Evolutionary conservation across 2,329 filamentous ascomycete species (phyloP).

Genomic region (Aureobasidium subglaciale): DNA sequence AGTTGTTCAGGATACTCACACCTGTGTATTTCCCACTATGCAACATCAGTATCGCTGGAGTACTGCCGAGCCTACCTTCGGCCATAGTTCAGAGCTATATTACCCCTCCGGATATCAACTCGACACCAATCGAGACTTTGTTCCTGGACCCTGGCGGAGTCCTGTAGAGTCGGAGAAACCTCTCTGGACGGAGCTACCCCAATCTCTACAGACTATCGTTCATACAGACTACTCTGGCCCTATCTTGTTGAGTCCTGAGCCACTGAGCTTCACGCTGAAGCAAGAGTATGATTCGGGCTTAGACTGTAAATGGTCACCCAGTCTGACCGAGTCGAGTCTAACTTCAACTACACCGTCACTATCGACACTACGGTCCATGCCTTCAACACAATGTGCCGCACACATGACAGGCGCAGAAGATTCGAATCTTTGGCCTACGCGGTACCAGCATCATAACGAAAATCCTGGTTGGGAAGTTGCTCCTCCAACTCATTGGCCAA

Average conservation of each 20-base stretch:
- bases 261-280: background rate
- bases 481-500: background rate
- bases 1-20: background rate
- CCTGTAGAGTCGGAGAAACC: background rate
- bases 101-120: background rate
- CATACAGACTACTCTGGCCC: background rate
- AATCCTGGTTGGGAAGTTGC: too few relatives aligned
- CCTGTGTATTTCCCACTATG: background rate
- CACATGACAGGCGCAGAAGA: background rate
- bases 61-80: background rate
- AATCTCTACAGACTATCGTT: background rate
- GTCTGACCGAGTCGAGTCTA: conserved; percentile 4
- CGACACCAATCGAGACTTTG: background rate
- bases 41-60: background rate
- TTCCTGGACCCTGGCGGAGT: background rate
- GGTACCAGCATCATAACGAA: background rate
- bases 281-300: background rate
- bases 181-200: background rate
- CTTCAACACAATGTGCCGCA: background rate
- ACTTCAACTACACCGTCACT: background rate
- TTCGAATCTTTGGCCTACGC: background rate
- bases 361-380: background rate
- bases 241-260: background rate
- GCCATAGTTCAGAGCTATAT: background rate
- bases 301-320: conserved; percentile 1